These are phyloP conservation scores for Parastagonospora avenae DNA, from an alignment of 2,329 filamentous ascomycete genomes.

Conservation along the genomic window DNA sequence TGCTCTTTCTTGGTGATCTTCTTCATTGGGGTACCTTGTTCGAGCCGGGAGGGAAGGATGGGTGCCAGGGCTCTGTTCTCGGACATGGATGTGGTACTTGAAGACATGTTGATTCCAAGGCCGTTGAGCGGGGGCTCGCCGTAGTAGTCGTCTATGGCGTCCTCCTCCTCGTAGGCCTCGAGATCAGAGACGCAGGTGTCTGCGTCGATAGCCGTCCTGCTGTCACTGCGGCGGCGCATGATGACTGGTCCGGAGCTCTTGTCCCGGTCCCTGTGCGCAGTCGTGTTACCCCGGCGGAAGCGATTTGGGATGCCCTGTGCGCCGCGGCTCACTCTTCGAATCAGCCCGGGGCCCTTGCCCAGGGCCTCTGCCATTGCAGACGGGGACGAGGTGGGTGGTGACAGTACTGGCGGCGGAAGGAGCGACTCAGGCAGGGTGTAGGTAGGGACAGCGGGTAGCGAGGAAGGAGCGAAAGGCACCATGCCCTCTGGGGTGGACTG, in stretches of 20 bases:
- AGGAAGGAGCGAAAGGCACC: conserved; percentile 61
- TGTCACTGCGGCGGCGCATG: conserved; percentile 85
- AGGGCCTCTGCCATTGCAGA: conserved; percentile 68
- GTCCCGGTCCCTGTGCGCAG: conserved; percentile 79
- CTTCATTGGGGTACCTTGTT: conserved; percentile 76
- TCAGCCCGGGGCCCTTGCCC: conserved; percentile 69
- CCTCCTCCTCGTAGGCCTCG: conserved; percentile 57
- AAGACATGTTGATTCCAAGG: conserved; percentile 47
- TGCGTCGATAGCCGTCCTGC: conserved; percentile 69
- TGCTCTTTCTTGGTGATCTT: conserved; percentile 87
- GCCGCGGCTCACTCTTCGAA: conserved; percentile 82
- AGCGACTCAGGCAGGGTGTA: conserved; percentile 78
- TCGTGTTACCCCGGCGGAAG: conserved; percentile 77
- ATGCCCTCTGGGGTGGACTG: conserved; percentile 70
- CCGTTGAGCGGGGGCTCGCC: conserved; percentile 44
- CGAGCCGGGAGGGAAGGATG: conserved; percentile 75
- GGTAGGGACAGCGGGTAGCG: conserved; percentile 50
- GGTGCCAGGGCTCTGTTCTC: conserved; percentile 63
- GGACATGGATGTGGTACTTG: conserved; percentile 44
- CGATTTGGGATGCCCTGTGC: conserved; percentile 72
- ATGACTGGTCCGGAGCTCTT: conserved; percentile 89
- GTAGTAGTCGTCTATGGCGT: conserved; percentile 54
- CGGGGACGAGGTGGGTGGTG: conserved; percentile 48
- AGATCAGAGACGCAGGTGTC: conserved; percentile 56
- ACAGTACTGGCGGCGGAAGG: conserved; percentile 54